These are phyloP conservation scores for Rubroboletus satanas DNA, from an alignment of 768 basidiomycete genomes.

Conservation along the genomic window DNA sequence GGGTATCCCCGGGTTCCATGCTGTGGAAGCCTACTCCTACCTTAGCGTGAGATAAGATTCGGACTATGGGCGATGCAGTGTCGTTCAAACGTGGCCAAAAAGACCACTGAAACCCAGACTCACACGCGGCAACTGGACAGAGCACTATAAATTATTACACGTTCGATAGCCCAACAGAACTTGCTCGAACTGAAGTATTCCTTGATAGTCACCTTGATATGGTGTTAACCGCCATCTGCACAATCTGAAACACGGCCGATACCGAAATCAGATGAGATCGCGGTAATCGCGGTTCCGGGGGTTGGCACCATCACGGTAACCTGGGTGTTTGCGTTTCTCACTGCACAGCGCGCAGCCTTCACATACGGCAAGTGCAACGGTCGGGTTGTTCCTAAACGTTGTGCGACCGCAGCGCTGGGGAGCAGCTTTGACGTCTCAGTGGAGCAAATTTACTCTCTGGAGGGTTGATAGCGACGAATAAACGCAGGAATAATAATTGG, in stretches of 20 bases:
- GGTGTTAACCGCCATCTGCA: not conserved
- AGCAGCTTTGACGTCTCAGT: conserved; percentile 12
- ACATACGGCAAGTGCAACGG: conserved; percentile 3
- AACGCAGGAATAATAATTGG: not conserved
- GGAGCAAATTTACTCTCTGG: conserved; percentile 1
- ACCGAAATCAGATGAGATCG: not conserved
- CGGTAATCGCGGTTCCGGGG: conserved; percentile 2
- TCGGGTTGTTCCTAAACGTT: not conserved
- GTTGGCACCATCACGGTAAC: not conserved
- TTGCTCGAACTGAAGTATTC: no score
- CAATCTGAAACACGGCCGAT: not conserved
- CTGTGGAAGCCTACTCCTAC: not conserved
- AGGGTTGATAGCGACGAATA: not conserved
- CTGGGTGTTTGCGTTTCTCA: not conserved
- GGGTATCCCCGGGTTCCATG: conserved; percentile 17
- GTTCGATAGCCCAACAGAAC: not conserved
- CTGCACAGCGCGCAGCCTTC: conserved; percentile 15
- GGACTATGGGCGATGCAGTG: no score
- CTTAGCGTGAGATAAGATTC: not conserved
- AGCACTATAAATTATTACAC: conserved; percentile 6
- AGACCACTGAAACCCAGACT: not conserved
- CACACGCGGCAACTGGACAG: not conserved
- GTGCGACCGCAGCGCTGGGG: not conserved
- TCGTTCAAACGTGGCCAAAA: not conserved
- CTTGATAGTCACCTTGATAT: conserved; percentile 12